Base-by-base conservation (phyloP, 139 green algal species). In the Haematococcus lacustris region DNA sequence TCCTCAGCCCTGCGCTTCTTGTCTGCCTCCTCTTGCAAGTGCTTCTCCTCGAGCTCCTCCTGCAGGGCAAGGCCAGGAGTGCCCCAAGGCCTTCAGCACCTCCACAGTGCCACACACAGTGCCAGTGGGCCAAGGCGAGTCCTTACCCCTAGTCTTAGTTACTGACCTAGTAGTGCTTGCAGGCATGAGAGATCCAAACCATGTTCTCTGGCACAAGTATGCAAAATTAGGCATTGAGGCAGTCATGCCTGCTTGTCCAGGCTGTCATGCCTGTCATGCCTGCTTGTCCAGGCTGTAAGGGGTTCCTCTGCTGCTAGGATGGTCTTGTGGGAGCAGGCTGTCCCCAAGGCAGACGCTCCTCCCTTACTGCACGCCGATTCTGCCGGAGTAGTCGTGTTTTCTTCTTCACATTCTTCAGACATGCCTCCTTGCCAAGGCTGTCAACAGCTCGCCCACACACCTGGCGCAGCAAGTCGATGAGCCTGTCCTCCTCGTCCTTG, bases 391-490 rank as follows among this genome's bases (percentile, higher is more conserved):
- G 9, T 53, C 9, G 17, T 9, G 43, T 17, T 53, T 53, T 17
- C 43, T 71, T 43, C 66, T 71, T 73, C 33, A 39, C 51, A 51
- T 63, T 72, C 43, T 73, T 66, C 30, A 84, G 76, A 66, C 79
- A 82, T 4, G 71, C 40, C 26, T 53, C 43, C 43, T 53, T 9
- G 17, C 67, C 72, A 3, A 79, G 76, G 32, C 82, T 78, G 53
- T 86, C 84, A 26, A 86, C 85, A 77, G 85, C 77, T 81, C 95
- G 83, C 81, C 94, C n/a, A 6, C 59, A 32, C 59, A 66, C 87
- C 53, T 71, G 76, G 9, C 73, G 81, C 79, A 93, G 85, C 76
- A 91, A 73, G 82, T 96, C 86, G 62, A 93, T 88, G 32, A 96
- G 83, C 23, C 83, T 73, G 71, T 96, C 88, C 82, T 94, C 85